phyloP scores from a whole-genome alignment of 192 early-diverging fungal species.

The Backusella macrospora region DNA sequence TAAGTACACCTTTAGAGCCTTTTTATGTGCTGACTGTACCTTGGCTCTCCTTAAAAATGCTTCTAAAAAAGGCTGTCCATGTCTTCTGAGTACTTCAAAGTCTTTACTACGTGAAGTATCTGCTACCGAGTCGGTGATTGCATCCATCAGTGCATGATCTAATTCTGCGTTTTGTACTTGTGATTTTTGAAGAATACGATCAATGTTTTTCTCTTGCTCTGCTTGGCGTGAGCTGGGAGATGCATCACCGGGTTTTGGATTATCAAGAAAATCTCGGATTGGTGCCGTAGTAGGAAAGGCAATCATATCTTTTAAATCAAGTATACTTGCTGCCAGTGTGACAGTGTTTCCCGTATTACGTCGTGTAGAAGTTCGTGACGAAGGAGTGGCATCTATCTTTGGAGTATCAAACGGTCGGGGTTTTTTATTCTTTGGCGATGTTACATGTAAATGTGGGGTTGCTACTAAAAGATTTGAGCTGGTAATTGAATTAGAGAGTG shows the following conservation, averaged over 20 bases:
- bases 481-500: not conserved
- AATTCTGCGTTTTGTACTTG: slow-evolving; percentile 12
- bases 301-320: slow-evolving; percentile 30
- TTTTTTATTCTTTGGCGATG: slow-evolving; percentile 21
- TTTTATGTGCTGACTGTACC: slow-evolving; percentile 50
- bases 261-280: not conserved
- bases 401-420: slow-evolving; percentile 8
- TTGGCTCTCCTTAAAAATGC: slow-evolving; percentile 47
- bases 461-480: not conserved
- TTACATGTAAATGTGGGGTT: slow-evolving; percentile 4
- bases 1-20: slow-evolving; percentile 52
- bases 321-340: slow-evolving; percentile 10
- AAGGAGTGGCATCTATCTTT: not conserved
- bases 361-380: slow-evolving; percentile 4
- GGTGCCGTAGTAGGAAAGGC: slow-evolving; percentile 10
- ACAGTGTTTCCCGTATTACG: slow-evolving; percentile 4
- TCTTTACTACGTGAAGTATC: slow-evolving; percentile 14
- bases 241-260: not conserved
- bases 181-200: slow-evolving; percentile 15
- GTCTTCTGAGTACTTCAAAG: slow-evolving; percentile 49
- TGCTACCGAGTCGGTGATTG: slow-evolving; percentile 24
- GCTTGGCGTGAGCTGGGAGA: not conserved
- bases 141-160: slow-evolving; percentile 23
- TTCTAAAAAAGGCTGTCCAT: slow-evolving; percentile 59
- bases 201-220: slow-evolving; percentile 20